Base-by-base conservation (phyloP, 2,329 filamentous ascomycete genomes). In the Pseudocercospora pini-densiflorae region DNA sequence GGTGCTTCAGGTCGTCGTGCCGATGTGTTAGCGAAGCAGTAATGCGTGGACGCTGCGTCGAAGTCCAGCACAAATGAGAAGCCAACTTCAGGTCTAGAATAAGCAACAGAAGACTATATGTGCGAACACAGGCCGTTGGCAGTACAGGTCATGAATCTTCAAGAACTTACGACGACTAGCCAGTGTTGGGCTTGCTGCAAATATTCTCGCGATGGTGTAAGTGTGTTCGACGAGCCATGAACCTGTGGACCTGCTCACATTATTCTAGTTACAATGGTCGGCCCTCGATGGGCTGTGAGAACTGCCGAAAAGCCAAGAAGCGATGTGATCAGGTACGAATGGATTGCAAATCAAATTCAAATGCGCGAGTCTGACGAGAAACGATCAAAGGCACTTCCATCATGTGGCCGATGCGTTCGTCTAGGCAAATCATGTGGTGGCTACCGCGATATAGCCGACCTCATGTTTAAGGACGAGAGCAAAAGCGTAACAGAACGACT, bases 401-500 rank as follows among this genome's bases (percentile, higher is more conserved):
- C 69, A 8, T 71, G 70, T 40, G 61, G 49, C 12, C 51, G 70
- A 43, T 71, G 70, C 45, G 49, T 67, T 27, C 61, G 70, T n/a
- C 62, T 71, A 2, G 60, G 53, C 12, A 71, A 69, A 40, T 53
- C 65, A 3, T 71, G 70, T 47, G 65, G 69, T 23, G 70, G 68
- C 14, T 71, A 71, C 43, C 63, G 70, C 19, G 64, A 71, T 51
- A 40, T 68, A 5, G 54, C 64, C 23, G 68, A 68, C 21, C 65
- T 71, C 16, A 66, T 68, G 40, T 71, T 71, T 40, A 66, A 66
- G 12, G 66, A 71, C 53, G 61, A 71, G 49, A 71, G 54, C 49
- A 23, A 58, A 14, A 63, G 59, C 45, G 54, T 70, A 2, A 33
- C 64, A 6, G 31, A 66, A n/a, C 61, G 68, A 45, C 61, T 63